Evolutionary conservation across 495 filamentous ascomycete species (phyloP).

Genomic region (Aspergillus ellipticus): DNA sequence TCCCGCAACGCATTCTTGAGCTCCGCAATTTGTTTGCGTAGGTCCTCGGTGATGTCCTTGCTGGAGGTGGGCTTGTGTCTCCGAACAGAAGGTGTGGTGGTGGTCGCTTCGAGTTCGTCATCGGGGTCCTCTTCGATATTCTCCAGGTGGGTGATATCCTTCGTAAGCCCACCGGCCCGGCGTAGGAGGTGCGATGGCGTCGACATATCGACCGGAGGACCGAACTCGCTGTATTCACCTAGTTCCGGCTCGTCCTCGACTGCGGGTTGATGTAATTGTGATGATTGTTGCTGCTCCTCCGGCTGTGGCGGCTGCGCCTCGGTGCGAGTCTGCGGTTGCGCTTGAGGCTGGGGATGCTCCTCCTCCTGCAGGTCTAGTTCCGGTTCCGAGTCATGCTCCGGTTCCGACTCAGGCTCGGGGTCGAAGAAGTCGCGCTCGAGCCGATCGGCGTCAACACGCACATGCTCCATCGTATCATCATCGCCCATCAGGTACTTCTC

Average conservation of each 20-base stretch:
- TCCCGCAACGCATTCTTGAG: conserved; percentile 33
- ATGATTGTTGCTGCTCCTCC: conserved; percentile 9
- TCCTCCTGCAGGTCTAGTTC: conserved; percentile 5
- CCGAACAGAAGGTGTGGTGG: conserved; percentile 30
- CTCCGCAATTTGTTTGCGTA: conserved; percentile 34
- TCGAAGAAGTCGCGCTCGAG: conserved; percentile 1
- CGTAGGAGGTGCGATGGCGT: conserved; percentile 45
- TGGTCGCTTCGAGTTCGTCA: conserved; percentile 22
- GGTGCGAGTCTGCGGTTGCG: neutral
- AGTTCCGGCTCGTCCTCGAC: conserved; percentile 37
- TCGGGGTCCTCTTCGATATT: conserved; percentile 39
- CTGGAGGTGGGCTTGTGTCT: conserved; percentile 20
- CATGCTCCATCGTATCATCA: conserved; percentile 22
- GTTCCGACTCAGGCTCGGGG: conserved; percentile 17
- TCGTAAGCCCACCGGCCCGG: conserved; percentile 23
- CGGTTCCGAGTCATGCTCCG: conserved; percentile 9
- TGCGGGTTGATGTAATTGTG: conserved; percentile 24
- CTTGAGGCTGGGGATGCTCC: neutral
- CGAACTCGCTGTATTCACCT: conserved; percentile 45
- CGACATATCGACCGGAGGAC: conserved; percentile 45
- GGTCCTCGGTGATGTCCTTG: conserved; percentile 22
- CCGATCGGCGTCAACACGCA: conserved; percentile 3
- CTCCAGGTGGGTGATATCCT: conserved; percentile 39
- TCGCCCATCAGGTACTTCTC: conserved; percentile 47
- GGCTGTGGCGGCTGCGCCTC: conserved; percentile 2